Evolutionary conservation across 2,329 filamentous ascomycete species (phyloP), one percentile per base, ranked within the genome.

Genomic region (Myriosclerotinia duriaeana): DNA sequence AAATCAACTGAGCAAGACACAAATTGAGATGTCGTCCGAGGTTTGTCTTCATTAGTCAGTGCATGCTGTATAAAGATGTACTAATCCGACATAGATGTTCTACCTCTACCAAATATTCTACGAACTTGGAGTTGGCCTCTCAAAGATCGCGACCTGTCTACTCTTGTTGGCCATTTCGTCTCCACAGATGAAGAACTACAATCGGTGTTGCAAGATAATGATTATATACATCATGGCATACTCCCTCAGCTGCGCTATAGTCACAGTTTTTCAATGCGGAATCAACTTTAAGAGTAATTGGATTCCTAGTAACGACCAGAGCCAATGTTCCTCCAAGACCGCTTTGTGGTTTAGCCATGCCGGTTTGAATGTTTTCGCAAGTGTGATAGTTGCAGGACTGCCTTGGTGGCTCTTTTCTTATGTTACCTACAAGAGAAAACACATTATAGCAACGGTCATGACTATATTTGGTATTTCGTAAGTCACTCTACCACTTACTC

Each of bases 31-130:
- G 14, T 20, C 53, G n/a, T 53, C 50, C 15, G n/a, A 64, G 62
- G 62, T 64, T 50, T 38, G 42, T 40, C 15, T 6, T 9, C n/a
- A 26, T 22, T 36, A 9, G 17, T 17, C 0, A 11, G 20, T 14
- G 2, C 3, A 8, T 22, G 20, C 36, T 52, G 20, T 40, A n/a
- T 30, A 30, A 44, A 22, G 12, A 55, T 44, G 1, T 62, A 38
- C 67, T 68, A 53, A 68, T 46, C 26, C 12, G 20, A 55, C 9
- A 40, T n/a, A 70, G 68, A 68, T 68, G 67, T 70, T 70, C 42
- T 70, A 60, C 53, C 56, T 70, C 14, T 70, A 66, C 46, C 68
- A 69, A 55, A 66, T 70, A 34, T 65, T 70, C 40, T 70, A 69
- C 54, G 69, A 70, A 64, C 59, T 61, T 40, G 61, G 56, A 30